Percentiles rank a stretch among this genome's conserved stretches.
These are phyloP conservation scores for Sambucus nigra DNA, from an alignment of 129 eudicot genomes.

Conservation along the genomic window DNA sequence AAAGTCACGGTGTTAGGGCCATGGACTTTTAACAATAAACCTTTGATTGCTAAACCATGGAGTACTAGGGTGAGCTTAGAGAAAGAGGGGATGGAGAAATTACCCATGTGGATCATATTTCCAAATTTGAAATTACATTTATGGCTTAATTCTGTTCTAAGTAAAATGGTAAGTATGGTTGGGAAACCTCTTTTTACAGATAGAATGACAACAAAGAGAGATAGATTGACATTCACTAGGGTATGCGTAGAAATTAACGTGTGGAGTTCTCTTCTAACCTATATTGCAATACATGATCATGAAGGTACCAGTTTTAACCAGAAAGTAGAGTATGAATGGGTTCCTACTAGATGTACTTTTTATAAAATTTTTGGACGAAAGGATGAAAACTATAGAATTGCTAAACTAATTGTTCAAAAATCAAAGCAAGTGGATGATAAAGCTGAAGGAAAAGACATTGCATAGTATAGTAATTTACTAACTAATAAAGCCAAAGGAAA, in stretches of 20 bases:
- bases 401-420: too few relatives aligned
- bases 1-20: not conserved
- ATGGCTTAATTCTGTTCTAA: not conserved
- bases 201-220: not conserved
- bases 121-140: not conserved
- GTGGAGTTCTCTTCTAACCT: too few relatives aligned
- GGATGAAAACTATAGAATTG: too few relatives aligned
- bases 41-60: not conserved
- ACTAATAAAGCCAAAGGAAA: too few relatives aligned
- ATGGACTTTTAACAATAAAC: not conserved
- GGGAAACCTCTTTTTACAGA: not conserved
- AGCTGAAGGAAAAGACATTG: too few relatives aligned
- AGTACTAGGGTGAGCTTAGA: not conserved
- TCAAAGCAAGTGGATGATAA: too few relatives aligned
- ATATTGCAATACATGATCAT: too few relatives aligned
- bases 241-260: not conserved
- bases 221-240: not conserved
- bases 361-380: too few relatives aligned
- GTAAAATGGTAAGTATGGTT: not conserved
- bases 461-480: too few relatives aligned
- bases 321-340: too few relatives aligned
- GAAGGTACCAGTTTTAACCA: too few relatives aligned
- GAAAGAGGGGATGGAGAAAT: not conserved
- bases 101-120: not conserved
- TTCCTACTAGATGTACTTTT: too few relatives aligned